Evolutionary conservation across 2,329 filamentous ascomycete genomes (phyloP).

Genomic region (Scleromitrula shiraiana): DNA sequence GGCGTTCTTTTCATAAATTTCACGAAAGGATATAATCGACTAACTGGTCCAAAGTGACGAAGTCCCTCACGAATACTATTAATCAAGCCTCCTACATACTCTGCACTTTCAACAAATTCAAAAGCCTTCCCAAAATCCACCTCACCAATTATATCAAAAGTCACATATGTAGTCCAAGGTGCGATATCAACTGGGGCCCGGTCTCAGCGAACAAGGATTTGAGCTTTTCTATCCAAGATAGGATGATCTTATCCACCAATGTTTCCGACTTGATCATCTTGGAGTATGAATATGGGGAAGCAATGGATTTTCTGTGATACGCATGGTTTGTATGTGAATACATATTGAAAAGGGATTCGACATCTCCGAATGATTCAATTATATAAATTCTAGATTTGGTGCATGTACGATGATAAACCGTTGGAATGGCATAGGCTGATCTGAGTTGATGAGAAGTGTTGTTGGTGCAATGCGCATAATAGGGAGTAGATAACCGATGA

Average conservation of each 20-base stretch:
- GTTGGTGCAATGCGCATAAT: conserved; percentile 46
- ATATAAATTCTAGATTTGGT: conserved; percentile 53
- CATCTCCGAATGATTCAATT: conserved; percentile 48
- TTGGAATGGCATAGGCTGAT: conserved; percentile 46
- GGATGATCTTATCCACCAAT: conserved; percentile 42
- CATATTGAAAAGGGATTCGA: conserved; percentile 50
- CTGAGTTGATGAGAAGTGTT: conserved; percentile 44
- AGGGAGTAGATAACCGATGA: conserved; percentile 35
- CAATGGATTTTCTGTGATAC: conserved; percentile 44
- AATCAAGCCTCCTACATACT: conserved; percentile 46
- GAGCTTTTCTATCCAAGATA: conserved; percentile 41
- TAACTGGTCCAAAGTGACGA: conserved; percentile 25
- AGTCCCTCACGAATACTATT: conserved; percentile 41
- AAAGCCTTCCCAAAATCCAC: conserved; percentile 48
- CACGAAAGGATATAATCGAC: conserved; percentile 44
- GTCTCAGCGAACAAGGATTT: conserved; percentile 37
- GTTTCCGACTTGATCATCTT: conserved; percentile 53
- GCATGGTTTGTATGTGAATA: conserved; percentile 43
- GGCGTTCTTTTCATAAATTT: conserved; percentile 46
- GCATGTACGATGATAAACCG: conserved; percentile 46
- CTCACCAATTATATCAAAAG: conserved; percentile 50
- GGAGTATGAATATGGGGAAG: conserved; percentile 43
- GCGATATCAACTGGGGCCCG: conserved; percentile 44
- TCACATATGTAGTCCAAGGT: conserved; percentile 41
- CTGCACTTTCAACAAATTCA: conserved; percentile 45